Base-by-base conservation (phyloP, 2,329 filamentous ascomycete genomes). In the Aspergillus sergii region DNA sequence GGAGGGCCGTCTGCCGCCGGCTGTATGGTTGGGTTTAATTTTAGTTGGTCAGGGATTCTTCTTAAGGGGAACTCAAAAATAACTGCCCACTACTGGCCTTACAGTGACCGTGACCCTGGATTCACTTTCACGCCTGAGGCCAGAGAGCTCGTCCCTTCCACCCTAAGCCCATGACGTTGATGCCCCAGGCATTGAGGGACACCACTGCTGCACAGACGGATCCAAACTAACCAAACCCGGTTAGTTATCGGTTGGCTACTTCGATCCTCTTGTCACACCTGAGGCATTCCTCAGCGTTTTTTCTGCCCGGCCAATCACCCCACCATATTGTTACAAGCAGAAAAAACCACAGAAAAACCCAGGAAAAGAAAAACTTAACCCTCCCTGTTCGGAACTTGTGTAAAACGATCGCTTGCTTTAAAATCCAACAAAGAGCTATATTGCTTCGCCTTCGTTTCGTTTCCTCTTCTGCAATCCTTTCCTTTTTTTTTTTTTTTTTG, bases 21-120 rank as follows among this genome's bases (percentile, higher is more conserved):
- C 30, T 55, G 51, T 55, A 55, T 61, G 55, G 60, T 64, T 61
- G 57, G 63, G 50, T 48, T 60, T 57, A 57, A 54, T 34, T 61
- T 63, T 62, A 55, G 64, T 66, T 67, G 64, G 64, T 48, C 60
- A 63, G 58, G 60, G 62, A 66, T 58, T 64, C 58, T 62, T 62
- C 63, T 61, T 50, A 21, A 66, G 58, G 64, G 62, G 64, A 64
- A 65, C 64, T 61, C 59, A 64, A 63, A 64, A 61, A 58, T 60
- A 60, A 66, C 65, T 48, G 51, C 34, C 32, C 57, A 56, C 26
- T 28, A 48, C 28, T 53, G 30, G 19, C 23, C 46, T 23, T 46
- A 28, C 23, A 19, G 8, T 30, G 12, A 30, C 11, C 14, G 4
- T 30, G 48, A 26, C 48, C 48, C 8, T 54, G 51, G 51, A 54